These are phyloP conservation scores for Saccharomyces cerevisiae DNA, from an alignment of 805 yeast genomes.

Conservation along the genomic window DNA sequence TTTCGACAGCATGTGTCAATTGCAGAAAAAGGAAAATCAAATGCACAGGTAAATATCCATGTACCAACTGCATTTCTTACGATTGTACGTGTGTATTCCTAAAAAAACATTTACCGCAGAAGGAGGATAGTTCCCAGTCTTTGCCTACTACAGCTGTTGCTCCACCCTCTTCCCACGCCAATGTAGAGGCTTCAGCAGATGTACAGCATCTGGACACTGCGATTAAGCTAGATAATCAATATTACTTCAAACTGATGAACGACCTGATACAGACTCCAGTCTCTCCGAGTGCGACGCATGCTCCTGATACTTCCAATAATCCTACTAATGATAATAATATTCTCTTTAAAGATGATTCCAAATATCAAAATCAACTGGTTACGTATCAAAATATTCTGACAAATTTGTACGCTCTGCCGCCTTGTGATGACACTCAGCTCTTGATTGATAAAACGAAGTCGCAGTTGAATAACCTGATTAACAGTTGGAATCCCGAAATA, in stretches of 20 bases:
- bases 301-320: not conserved
- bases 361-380: not conserved
- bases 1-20: constrained; percentile 21
- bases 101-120: not conserved
- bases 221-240: not conserved
- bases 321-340: not conserved
- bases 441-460: not conserved
- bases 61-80: constrained; percentile 27
- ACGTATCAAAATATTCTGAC: not conserved
- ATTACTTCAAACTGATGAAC: not conserved
- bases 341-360: not conserved
- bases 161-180: not conserved
- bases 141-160: not conserved
- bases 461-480: constrained; percentile 10
- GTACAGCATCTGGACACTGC: not conserved
- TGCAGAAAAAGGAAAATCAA: constrained; percentile 29
- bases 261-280: not conserved
- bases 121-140: not conserved
- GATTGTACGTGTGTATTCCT: constrained; percentile 22
- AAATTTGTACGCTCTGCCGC: not conserved
- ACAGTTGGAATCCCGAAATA: constrained; percentile 18
- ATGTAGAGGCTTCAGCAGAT: not conserved
- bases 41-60: constrained; percentile 29
- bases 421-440: not conserved
- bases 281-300: not conserved